Base-by-base conservation (phyloP, 1,139 yeast species). In the Wickerhamiella pararugosa region DNA sequence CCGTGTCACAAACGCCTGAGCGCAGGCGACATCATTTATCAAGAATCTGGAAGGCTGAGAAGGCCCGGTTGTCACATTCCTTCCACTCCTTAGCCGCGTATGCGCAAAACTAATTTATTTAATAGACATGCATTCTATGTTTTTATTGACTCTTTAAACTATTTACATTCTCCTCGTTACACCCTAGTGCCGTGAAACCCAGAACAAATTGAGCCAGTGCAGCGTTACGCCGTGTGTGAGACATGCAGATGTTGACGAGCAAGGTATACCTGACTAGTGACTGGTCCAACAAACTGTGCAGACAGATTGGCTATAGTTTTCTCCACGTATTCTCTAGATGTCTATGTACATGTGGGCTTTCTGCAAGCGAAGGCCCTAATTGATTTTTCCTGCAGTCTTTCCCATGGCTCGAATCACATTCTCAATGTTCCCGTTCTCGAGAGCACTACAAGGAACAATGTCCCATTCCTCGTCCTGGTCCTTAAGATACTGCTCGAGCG, bases 381-480 rank as follows among this genome's bases (percentile, higher is more conserved):
- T 15, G 21, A 15, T 6, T 6, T 54, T 56, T 1, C 67, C 70
- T 1, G 81, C 76, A 36, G 75, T 66, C 51, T 72, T 73, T 10
- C 77, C 78, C 95, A 87, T 84, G 59, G 76, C 64, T 33, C 66
- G 59, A 33, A 84, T 71, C 47, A 90, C 74, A 25, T 65, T 65
- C 45, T 83, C 87, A 5, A 84, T 67, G 53, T 84, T 86, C 53
- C 81, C 82, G 25, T 71, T 73, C 39, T 70, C 68, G 47, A 70
- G 63, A 0, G 96, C 96, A 63, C 95, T 82, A 37, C 90, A 79
- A 0, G 97, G 96, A 2, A 86, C 70, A 32, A 76, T 66, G 47
- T 73, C 73, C 94, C 94, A 84, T 0, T 58, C 32, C 41, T 53
- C 56, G 3, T 55, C 56, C 21, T 37, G 45, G 0, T 53, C 53